Evolutionary conservation across 2,329 filamentous ascomycete genomes (phyloP).

Genomic region (Alternaria triticimaculans): DNA sequence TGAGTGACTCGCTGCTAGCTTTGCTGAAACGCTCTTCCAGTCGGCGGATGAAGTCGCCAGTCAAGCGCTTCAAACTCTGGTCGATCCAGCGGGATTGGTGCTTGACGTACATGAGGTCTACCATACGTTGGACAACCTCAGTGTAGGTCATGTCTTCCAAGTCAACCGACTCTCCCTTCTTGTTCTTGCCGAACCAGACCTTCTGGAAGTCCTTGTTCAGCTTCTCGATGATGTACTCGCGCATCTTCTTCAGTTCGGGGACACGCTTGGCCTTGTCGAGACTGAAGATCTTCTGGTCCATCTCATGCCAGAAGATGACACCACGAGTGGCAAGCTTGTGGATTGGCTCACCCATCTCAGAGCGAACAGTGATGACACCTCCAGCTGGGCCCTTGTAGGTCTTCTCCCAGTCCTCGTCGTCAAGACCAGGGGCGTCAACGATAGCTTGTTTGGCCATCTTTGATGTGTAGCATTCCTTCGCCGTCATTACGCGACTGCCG

Average conservation of each 20-base stretch:
- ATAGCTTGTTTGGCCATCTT: conserved; percentile 55
- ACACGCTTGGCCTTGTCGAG: conserved; percentile 78
- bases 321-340: conserved; percentile 98
- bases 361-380: conserved; percentile 94
- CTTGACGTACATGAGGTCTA: conserved; percentile 57
- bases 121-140: conserved; percentile 55
- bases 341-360: conserved; percentile 99
- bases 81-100: conserved; percentile 56
- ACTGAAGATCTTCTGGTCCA: conserved; percentile 98
- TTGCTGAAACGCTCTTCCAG: conserved; percentile 94
- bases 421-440: conserved; percentile 52
- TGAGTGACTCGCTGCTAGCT: conserved; percentile 76
- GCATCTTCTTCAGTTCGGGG: conserved; percentile 52
- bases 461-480: conserved; percentile 55
- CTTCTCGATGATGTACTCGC: conserved; percentile 54
- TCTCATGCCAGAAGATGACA: conserved; percentile 96
- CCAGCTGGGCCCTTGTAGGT: conserved; percentile 74
- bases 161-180: conserved; percentile 52
- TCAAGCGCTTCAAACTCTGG: conserved; percentile 78
- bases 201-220: conserved; percentile 59
- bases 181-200: conserved; percentile 57
- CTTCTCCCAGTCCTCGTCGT: conserved; percentile 55
- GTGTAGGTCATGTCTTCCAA: conserved; percentile 58
- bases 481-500: conserved; percentile 57
- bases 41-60: conserved; percentile 94